Percentiles rank a stretch among this genome's conserved stretches.
Conservation (phyloP, 1,139 yeast species). For the Hemisphaericaspora lyxosophila region DNA sequence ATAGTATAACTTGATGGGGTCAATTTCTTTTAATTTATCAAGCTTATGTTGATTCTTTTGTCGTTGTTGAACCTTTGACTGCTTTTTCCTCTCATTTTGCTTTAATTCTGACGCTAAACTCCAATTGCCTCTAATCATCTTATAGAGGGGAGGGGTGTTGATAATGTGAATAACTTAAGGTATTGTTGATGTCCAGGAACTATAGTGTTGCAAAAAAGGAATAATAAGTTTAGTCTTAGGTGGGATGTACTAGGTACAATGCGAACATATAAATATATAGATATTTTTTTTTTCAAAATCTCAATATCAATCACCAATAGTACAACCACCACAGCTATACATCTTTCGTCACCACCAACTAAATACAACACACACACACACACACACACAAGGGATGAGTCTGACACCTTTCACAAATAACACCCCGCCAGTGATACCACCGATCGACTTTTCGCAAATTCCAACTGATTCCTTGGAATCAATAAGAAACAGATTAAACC, state of each 20-base stretch:
- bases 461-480: conserved; percentile 45
- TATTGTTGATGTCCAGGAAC: no score
- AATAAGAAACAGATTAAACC: conserved; percentile 43
- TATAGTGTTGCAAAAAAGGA: no score
- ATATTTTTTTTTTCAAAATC: not conserved
- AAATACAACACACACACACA: not conserved
- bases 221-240: no score
- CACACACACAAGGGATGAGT: no score
- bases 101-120: conserved; percentile 43
- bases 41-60: conserved; percentile 34
- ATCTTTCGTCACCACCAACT: not conserved
- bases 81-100: conserved; percentile 38
- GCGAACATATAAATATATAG: no score
- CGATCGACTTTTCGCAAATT: conserved; percentile 26
- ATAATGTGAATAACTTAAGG: no score
- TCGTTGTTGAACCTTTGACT: conserved; percentile 37
- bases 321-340: not conserved
- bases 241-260: no score
- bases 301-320: not conserved
- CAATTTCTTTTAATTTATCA: conserved; percentile 27
- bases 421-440: conserved; percentile 8
- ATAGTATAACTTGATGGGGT: conserved; percentile 35
- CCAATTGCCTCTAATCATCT: conserved; percentile 45
- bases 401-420: conserved; percentile 13
- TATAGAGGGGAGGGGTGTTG: no score